phyloP scores from a whole-genome alignment of 805 yeast genomes.

The Kuraishia molischiana region DNA sequence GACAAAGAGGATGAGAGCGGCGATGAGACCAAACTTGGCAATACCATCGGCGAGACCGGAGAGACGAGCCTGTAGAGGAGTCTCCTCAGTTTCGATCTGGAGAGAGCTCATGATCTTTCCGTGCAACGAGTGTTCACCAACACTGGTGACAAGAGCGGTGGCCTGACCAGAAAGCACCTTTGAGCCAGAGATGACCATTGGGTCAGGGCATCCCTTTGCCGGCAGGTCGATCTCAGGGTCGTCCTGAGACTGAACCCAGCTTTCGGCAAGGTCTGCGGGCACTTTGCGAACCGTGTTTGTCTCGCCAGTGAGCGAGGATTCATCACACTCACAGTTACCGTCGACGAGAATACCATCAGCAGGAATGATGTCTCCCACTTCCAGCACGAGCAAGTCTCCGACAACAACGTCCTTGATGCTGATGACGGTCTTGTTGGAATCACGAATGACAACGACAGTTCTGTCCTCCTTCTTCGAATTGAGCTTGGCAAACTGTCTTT shows the following conservation, averaged over 20 bases:
- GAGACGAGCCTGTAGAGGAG: conserved; percentile 83
- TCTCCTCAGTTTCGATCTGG: conserved; percentile 65
- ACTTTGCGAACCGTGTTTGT: conserved; percentile 69
- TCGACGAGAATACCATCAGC: conserved; percentile 71
- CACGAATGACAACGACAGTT: conserved; percentile 64
- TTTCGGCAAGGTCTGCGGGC: conserved; percentile 37
- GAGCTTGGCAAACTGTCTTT: conserved; percentile 79
- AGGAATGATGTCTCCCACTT: conserved; percentile 92
- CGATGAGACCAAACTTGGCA: conserved; percentile 86
- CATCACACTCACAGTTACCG: conserved; percentile 85
- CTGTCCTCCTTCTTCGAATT: conserved; percentile 86
- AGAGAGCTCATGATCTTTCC: conserved; percentile 87
- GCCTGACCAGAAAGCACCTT: conserved; percentile 82
- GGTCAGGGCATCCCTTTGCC: conserved; percentile 47
- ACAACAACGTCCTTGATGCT: conserved; percentile 71
- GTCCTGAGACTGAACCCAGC: conserved; percentile 18
- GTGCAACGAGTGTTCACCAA: conserved; percentile 81
- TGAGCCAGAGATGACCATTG: conserved; percentile 88
- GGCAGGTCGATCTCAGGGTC: conserved; percentile 24
- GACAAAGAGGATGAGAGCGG: conserved; percentile 73
- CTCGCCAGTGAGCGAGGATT: conserved; percentile 91
- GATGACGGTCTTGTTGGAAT: conserved; percentile 56
- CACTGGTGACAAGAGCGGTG: conserved; percentile 77
- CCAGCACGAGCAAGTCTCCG: conserved; percentile 76
- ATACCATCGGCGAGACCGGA: conserved; percentile 83